A percentile compares a stretch with the other conserved stretches of the same genome.
Conservation (phyloP, 1,284 basidiomycete species). For the Tilletia indica region DNA sequence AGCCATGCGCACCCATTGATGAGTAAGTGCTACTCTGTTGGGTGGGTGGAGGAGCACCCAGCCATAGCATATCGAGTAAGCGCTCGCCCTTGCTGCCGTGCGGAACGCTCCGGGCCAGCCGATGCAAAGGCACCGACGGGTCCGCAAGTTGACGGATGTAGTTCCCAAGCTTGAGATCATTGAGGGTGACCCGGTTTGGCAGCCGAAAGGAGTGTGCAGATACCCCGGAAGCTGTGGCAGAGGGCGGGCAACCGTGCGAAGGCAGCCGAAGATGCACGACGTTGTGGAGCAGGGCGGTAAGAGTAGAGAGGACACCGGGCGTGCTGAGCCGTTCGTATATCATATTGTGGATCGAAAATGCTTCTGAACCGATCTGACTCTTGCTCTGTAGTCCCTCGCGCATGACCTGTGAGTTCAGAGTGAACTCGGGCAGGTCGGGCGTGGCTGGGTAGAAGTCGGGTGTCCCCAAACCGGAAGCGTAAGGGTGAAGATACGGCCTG, state of each 20-base stretch:
- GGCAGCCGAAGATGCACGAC: constrained; percentile 31
- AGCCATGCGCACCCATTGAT: neutral
- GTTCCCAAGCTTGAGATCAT: constrained; percentile 78
- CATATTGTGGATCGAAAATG: constrained; percentile 62
- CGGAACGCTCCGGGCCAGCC: constrained; percentile 82
- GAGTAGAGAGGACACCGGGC: constrained; percentile 24
- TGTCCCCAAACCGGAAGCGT: constrained; percentile 27
- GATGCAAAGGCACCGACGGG: constrained; percentile 78
- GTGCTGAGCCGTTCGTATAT: constrained; percentile 60
- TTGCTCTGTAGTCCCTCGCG: constrained; percentile 72
- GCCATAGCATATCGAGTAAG: constrained; percentile 80
- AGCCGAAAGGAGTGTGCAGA: constrained; percentile 26
- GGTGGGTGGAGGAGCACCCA: constrained; percentile 42
- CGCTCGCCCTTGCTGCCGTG: constrained; percentile 90
- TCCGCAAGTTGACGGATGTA: constrained; percentile 92
- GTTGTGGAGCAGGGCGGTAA: constrained; percentile 37
- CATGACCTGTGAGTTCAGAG: constrained; percentile 70
- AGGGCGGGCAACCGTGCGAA: neutral
- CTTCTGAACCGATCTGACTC: constrained; percentile 57
- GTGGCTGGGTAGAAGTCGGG: constrained; percentile 81
- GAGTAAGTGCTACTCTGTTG: constrained; percentile 1
- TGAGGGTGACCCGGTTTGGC: constrained; percentile 72
- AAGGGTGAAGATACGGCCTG: constrained; percentile 46
- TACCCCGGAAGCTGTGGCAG: neutral
- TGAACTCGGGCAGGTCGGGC: constrained; percentile 72